phyloP scores from a whole-genome alignment of 202 grass and related monocot species.

The Sporobolus alterniflorus region DNA sequence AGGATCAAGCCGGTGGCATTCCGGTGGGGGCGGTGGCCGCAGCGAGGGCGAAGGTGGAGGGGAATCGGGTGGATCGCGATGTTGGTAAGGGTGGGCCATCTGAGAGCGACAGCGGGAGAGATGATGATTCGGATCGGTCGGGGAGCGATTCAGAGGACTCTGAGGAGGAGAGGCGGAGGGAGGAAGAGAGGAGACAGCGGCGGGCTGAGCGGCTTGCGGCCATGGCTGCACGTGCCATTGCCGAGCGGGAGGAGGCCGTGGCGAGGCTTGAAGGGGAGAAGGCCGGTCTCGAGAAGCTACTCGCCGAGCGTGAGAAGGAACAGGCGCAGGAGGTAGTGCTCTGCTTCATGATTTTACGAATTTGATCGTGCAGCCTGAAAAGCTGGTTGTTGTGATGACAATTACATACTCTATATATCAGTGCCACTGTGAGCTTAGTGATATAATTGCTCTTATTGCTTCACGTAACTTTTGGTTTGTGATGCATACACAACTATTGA shows the following conservation, averaged over 20 bases:
- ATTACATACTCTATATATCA: neutral
- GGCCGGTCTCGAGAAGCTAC: slow-evolving; percentile 78
- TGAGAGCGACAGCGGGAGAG: slow-evolving; percentile 47
- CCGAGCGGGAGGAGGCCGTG: slow-evolving; percentile 72
- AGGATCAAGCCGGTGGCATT: slow-evolving; percentile 32
- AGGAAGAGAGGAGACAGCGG: slow-evolving; percentile 63
- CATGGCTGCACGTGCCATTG: slow-evolving; percentile 66
- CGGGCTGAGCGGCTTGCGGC: slow-evolving; percentile 59
- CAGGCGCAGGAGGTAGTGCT: slow-evolving; percentile 77
- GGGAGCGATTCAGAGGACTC: slow-evolving; percentile 72
- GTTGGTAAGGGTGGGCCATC: slow-evolving; percentile 13
- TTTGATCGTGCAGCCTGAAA: neutral
- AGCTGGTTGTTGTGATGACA: neutral
- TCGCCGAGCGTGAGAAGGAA: slow-evolving; percentile 87
- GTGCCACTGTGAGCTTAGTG: neutral
- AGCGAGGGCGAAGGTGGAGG: slow-evolving; percentile 25
- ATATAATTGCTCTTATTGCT: neutral
- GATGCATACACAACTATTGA: neutral
- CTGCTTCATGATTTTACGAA: slow-evolving; percentile 13
- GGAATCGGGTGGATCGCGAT: slow-evolving; percentile 28
- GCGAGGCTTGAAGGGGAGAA: slow-evolving; percentile 81
- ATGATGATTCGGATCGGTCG: slow-evolving; percentile 62
- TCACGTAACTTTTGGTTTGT: neutral
- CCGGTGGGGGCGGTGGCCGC: neutral
- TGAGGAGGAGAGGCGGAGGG: slow-evolving; percentile 75